Base-by-base conservation (phyloP, 176 grass and related monocot genomes). In the Triticum dicoccoides region DNA sequence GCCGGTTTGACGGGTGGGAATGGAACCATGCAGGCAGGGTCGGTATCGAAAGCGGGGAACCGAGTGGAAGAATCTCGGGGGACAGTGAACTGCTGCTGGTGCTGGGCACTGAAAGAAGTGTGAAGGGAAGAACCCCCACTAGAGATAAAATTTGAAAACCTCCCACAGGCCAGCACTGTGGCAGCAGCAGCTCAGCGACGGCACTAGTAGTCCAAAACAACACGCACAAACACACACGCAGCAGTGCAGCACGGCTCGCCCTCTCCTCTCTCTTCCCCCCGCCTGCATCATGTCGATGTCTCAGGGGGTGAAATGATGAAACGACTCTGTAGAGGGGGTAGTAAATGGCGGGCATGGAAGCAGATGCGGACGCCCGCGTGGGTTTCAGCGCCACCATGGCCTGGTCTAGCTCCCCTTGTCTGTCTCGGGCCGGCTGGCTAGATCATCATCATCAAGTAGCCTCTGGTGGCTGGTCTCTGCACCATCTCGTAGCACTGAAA, bases 311-410 rank as follows among this genome's bases (percentile, higher is more conserved):
- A 69, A 88, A 91, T 82, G 87, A 91, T 86, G 84, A 91, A 85
- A 65, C 61, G 58, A 65, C 45, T 71, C 79, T 80, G 78, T 41
- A 13, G n/a, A 61, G 44, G 63, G 23, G 27, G 24, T 14, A 65
- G 59, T 81, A 78, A 90, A 90, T 70, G 77, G 13, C 44, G 72
- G 37, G 76, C 82, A 79, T 87, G 78, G 90, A 89, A 85, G 81
- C 88, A 85, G 91, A 75, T 42, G 35, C 39, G 65, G 89, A 80
- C 62, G 81, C 10, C 6, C 14, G 69, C 91, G 79, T 95, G 51
- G 84, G 82, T 89, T 95, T 95, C 93, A 93, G 93, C 59, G 91
- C 91, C 81, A 6, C 86, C 67, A 83, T 30, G 37, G 71, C 82
- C 23, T 58, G 65, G 73, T 66, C 86, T 76, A 54, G 73, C 61